Evolutionary conservation across 139 green algal species (phyloP).

Genomic region (Micractinium sp.): DNA sequence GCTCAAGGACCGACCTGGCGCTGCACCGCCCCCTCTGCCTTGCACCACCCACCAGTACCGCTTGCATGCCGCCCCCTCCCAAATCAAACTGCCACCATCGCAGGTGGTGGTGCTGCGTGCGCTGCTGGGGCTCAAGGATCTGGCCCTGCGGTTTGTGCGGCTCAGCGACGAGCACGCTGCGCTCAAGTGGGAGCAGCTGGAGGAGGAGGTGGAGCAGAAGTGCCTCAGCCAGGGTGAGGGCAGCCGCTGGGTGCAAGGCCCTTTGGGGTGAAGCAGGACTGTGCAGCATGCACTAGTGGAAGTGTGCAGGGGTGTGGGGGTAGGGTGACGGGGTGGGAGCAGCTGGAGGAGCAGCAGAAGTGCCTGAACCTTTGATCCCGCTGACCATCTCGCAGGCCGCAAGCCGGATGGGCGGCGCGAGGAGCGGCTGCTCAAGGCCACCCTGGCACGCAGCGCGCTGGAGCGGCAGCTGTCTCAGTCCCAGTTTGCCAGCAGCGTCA

Average conservation of each 20-base stretch:
- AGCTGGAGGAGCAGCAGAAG: too few relatives aligned
- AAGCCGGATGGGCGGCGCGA: constrained; percentile 20
- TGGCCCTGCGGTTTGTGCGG: constrained; percentile 47
- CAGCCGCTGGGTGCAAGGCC: not conserved
- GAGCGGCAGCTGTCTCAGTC: constrained; percentile 12
- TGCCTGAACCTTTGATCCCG: too few relatives aligned
- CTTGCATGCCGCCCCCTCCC: too few relatives aligned
- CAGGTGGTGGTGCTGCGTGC: constrained; percentile 40
- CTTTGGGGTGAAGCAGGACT: too few relatives aligned
- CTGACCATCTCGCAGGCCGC: too few relatives aligned
- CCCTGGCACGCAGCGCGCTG: constrained; percentile 7
- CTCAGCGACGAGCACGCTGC: constrained; percentile 6
- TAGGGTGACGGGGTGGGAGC: too few relatives aligned
- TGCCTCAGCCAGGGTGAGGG: not conserved
- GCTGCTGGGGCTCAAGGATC: constrained; percentile 51
- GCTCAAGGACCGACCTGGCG: constrained; percentile 36
- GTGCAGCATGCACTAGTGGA: not conserved
- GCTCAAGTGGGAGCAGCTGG: constrained; percentile 32
- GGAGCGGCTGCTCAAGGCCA: constrained; percentile 24
- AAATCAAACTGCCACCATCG: not conserved
- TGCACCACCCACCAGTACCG: too few relatives aligned
- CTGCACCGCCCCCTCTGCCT: not conserved
- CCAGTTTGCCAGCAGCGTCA: constrained; percentile 3
- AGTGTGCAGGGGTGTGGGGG: too few relatives aligned
- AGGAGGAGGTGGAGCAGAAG: constrained; percentile 35